Evolutionary conservation across 2,329 filamentous ascomycete genomes (phyloP).

Genomic region (Clarireedia sp.): DNA sequence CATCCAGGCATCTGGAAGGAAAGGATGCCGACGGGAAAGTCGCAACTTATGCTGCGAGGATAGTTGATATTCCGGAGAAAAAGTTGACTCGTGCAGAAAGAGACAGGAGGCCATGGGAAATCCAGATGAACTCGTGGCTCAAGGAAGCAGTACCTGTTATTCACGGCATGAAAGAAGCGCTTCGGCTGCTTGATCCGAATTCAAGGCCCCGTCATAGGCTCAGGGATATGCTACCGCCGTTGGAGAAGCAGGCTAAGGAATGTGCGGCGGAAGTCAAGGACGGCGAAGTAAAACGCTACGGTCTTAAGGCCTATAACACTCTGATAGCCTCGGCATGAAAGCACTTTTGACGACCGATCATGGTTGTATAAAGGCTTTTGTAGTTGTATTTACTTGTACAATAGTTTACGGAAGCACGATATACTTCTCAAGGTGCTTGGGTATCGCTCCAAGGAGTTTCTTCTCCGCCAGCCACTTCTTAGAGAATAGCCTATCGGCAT

Average conservation of each 20-base stretch:
- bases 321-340: constrained; percentile 8
- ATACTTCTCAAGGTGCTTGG: constrained; percentile 81
- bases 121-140: constrained; percentile 17
- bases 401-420: constrained; percentile 69
- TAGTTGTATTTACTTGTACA: constrained; percentile 10
- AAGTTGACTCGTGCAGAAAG: neutral
- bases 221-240: constrained; percentile 3
- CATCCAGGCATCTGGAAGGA: constrained; percentile 30
- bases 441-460: constrained; percentile 72
- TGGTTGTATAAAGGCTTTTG: constrained; percentile 2
- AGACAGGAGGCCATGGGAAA: neutral
- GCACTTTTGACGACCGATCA: neutral
- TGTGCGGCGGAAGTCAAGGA: neutral
- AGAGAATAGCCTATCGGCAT: constrained; percentile 89
- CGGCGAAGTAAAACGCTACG: neutral
- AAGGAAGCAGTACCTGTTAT: constrained; percentile 32
- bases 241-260: neutral
- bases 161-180: constrained; percentile 33
- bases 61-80: constrained; percentile 12
- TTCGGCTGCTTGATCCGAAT: constrained; percentile 23
- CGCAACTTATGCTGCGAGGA: constrained; percentile 30
- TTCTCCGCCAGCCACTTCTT: constrained; percentile 85
- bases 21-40: constrained; percentile 35
- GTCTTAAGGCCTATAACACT: constrained; percentile 5
- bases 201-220: constrained; percentile 12